Percentiles rank a stretch among this genome's conserved stretches.
These are phyloP conservation scores for Scleromitrula shiraiana DNA, from an alignment of 2,329 filamentous ascomycete genomes.

Conservation along the genomic window DNA sequence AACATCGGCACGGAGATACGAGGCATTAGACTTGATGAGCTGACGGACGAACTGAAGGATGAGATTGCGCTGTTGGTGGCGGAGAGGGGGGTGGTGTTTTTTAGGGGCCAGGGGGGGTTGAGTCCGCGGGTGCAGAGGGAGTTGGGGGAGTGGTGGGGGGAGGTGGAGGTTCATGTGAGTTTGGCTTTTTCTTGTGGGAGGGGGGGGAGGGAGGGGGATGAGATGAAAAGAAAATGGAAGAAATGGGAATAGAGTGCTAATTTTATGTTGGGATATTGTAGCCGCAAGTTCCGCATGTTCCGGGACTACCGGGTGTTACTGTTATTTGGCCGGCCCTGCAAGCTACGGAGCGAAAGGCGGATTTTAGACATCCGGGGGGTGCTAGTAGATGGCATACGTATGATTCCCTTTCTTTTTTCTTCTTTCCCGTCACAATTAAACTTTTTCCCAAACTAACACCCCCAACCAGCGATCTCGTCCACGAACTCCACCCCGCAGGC, in stretches of 20 bases:
- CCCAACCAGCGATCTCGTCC: conserved; percentile 49
- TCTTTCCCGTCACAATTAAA: not conserved
- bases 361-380: conserved; percentile 60
- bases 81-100: conserved; percentile 34
- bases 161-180: conserved; percentile 60
- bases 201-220: not conserved
- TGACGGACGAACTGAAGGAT: conserved; percentile 34
- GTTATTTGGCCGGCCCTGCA: conserved; percentile 65
- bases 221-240: not conserved
- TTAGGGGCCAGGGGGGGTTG: conserved; percentile 34
- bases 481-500: conserved; percentile 62
- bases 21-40: conserved; percentile 33
- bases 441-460: not conserved
- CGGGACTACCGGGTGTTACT: conserved; percentile 54
- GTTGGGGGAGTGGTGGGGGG: conserved; percentile 56
- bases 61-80: conserved; percentile 37
- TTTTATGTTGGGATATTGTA: conserved; percentile 28
- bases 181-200: not conserved
- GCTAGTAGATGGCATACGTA: conserved; percentile 58
- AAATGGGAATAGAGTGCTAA: not conserved
- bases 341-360: conserved; percentile 51
- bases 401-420: not conserved
- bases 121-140: conserved; percentile 54
- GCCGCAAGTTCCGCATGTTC: conserved; percentile 65
- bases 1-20: conserved; percentile 36